Percentiles rank a stretch among this genome's conserved stretches.
phyloP scores from a whole-genome alignment of 1,284 basidiomycete species.

The Apiotrichum domesticum region DNA sequence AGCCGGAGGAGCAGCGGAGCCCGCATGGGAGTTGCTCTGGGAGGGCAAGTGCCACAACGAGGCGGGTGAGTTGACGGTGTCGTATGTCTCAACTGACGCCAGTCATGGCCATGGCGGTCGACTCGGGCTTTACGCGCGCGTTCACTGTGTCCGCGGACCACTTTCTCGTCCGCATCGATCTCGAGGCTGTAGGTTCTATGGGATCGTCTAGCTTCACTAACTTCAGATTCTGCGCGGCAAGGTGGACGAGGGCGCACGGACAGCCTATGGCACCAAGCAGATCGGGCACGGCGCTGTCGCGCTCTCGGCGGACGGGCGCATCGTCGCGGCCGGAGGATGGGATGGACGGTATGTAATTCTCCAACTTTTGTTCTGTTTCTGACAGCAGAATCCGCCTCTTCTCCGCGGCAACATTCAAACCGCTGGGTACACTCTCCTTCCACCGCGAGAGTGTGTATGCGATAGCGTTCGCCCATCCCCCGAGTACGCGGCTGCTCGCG shows the following conservation, averaged over 20 bases:
- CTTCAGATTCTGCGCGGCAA: neutral
- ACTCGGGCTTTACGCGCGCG: slow-evolving; percentile 57
- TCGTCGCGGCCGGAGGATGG: slow-evolving; percentile 81
- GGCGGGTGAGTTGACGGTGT: slow-evolving; percentile 54
- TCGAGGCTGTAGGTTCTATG: slow-evolving; percentile 4
- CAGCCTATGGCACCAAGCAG: slow-evolving; percentile 56
- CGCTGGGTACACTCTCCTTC: slow-evolving; percentile 69
- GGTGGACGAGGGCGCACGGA: slow-evolving; percentile 4
- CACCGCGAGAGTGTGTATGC: slow-evolving; percentile 69
- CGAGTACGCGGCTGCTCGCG: neutral
- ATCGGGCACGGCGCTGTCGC: slow-evolving; percentile 68
- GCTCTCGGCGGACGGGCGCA: slow-evolving; percentile 65
- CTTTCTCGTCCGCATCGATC: slow-evolving; percentile 60
- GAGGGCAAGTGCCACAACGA: slow-evolving; percentile 65
- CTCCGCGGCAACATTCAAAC: slow-evolving; percentile 66
- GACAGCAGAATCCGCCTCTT: slow-evolving; percentile 63
- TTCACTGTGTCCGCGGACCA: slow-evolving; percentile 80
- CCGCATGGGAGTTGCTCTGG: slow-evolving; percentile 63
- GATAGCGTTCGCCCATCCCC: slow-evolving; percentile 58
- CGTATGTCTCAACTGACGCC: neutral
- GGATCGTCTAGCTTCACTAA: neutral
- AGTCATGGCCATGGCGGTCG: slow-evolving; percentile 82
- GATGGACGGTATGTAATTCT: slow-evolving; percentile 61
- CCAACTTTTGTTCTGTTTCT: neutral
- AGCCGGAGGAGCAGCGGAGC: slow-evolving; percentile 35